Evolutionary conservation across 345 rosid species (phyloP).

Genomic region (Citrus trifoliata): DNA sequence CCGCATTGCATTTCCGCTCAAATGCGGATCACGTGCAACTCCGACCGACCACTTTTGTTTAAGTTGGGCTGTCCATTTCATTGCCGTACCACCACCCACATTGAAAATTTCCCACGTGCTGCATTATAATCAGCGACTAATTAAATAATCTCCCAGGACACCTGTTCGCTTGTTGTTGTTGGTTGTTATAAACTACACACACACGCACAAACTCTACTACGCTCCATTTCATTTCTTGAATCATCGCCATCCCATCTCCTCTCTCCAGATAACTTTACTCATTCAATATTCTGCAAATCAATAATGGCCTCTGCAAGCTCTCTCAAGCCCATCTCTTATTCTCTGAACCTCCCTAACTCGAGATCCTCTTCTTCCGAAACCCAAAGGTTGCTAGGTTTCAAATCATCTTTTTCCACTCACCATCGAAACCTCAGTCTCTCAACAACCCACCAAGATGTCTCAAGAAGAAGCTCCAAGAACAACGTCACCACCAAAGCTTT

Average conservation of each 20-base stretch:
- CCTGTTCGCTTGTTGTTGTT: neutral
- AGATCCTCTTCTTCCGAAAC: neutral
- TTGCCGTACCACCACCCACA: neutral
- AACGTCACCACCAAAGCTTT: constrained; percentile 17
- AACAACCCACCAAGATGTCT: neutral
- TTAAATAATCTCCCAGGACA: neutral
- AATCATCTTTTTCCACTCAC: neutral
- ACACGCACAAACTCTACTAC: too few relatives aligned
- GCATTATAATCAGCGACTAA: neutral
- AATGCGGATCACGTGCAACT: neutral
- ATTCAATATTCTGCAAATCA: neutral
- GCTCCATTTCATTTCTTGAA: neutral
- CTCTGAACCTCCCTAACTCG: constrained; percentile 2
- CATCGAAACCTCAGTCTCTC: constrained; percentile 10
- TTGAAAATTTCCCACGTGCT: neutral
- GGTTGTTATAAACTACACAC: too few relatives aligned
- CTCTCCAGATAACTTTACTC: too few relatives aligned
- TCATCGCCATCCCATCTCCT: neutral
- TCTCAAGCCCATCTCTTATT: constrained; percentile 7
- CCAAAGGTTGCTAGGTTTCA: constrained; percentile 10
- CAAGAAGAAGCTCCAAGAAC: constrained; percentile 8
- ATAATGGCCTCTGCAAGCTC: constrained; percentile 22
- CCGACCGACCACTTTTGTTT: neutral
- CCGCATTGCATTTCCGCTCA: too few relatives aligned
- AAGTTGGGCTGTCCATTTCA: neutral